Percentiles rank a stretch among this genome's conserved stretches.
phyloP scores from a whole-genome alignment of 1,139 yeast genomes.

The Debaryomycetaceae sp. region DNA sequence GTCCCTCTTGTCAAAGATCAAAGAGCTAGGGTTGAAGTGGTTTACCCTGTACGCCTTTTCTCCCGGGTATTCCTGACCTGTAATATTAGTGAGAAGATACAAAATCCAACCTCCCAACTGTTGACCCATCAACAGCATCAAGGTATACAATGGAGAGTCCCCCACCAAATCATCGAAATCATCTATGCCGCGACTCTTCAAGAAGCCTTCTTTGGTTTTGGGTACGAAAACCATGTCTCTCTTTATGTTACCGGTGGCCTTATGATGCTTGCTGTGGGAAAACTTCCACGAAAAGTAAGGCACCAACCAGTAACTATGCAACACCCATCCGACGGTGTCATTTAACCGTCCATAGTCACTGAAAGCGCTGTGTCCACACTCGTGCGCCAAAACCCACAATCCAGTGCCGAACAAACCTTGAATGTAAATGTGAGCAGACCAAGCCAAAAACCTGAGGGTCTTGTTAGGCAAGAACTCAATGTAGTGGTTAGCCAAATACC shows the following conservation, averaged over 20 bases:
- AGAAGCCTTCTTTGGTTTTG: conserved; percentile 45
- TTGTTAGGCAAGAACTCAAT: conserved; percentile 50
- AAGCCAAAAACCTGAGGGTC: conserved; percentile 48
- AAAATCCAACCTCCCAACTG: conserved; percentile 54
- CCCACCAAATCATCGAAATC: conserved; percentile 46
- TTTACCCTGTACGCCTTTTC: conserved; percentile 27
- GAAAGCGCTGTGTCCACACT: conserved; percentile 65
- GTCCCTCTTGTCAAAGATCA: conserved; percentile 52
- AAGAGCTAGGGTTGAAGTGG: conserved; percentile 54
- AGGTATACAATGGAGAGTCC: conserved; percentile 53
- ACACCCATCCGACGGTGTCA: conserved; percentile 57
- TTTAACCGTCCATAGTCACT: conserved; percentile 53
- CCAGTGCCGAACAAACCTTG: conserved; percentile 52
- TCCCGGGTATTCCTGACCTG: conserved; percentile 48
- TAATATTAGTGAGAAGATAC: conserved; percentile 47
- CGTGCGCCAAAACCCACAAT: conserved; percentile 62
- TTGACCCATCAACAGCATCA: conserved; percentile 41
- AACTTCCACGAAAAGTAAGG: conserved; percentile 65
- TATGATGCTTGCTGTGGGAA: conserved; percentile 60
- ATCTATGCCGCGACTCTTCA: conserved; percentile 21
- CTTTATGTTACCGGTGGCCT: conserved; percentile 58
- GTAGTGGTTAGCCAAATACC: conserved; percentile 42
- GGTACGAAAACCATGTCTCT: conserved; percentile 65
- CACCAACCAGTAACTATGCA: conserved; percentile 55
- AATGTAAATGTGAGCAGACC: conserved; percentile 49